These are phyloP conservation scores for Rhazya stricta DNA, from an alignment of 257 asterid genomes.

Conservation along the genomic window DNA sequence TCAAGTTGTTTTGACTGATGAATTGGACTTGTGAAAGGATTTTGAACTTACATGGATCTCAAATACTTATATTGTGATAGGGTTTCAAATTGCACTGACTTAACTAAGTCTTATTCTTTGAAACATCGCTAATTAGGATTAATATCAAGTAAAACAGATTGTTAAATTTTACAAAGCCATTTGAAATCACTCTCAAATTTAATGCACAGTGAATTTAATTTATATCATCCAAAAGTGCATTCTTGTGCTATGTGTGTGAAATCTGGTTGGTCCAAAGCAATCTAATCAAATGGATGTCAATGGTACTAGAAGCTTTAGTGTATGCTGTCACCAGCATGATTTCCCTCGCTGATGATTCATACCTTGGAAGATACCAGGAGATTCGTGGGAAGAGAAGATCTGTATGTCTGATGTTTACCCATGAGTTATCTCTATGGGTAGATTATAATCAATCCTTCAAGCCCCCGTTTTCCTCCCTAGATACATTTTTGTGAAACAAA, in stretches of 20 bases:
- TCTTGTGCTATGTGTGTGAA: not conserved
- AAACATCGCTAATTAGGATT: not conserved
- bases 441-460: no score
- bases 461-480: not conserved
- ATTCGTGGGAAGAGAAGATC: not conserved
- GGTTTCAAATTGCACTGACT: not conserved
- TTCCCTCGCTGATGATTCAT: not conserved
- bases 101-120: not conserved
- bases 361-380: not conserved
- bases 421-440: not conserved
- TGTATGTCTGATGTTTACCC: not conserved
- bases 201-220: not conserved
- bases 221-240: not conserved
- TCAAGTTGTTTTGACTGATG: not conserved
- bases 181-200: not conserved
- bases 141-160: not conserved
- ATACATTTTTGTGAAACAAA: not conserved
- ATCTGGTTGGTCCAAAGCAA: not conserved
- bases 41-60: no score
- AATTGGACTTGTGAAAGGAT: no score
- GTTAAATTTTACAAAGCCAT: not conserved
- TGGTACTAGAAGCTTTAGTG: not conserved
- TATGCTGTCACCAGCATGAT: not conserved
- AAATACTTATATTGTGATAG: no score
- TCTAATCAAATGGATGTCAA: not conserved